Base-by-base conservation (phyloP, 2,329 filamentous ascomycete species). In the Hypoxylon sp. region DNA sequence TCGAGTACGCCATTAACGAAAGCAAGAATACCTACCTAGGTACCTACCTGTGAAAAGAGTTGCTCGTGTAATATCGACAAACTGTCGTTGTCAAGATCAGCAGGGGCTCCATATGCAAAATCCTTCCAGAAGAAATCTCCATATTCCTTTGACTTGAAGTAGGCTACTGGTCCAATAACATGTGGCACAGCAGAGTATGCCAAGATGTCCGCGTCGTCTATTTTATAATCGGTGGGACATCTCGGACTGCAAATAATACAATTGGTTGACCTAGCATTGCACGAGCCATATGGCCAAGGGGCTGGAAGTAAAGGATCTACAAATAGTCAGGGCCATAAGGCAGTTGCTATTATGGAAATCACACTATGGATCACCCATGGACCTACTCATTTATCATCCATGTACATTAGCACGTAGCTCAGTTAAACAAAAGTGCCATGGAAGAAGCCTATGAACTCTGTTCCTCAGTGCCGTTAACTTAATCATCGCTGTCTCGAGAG, bases 271-370 rank as follows among this genome's bases (percentile, higher is more conserved):
- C 25, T 25, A 32, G 19, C 19, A 32, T 56, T 14, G 52, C 52
- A 56, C 52, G 52, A 56, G 52, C 52, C 52, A 45, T 45, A 11
- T 5, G 43, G 23, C 34, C 51, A 53, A 43, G 17, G 19, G 19
- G 38, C 17, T 21, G 38, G n/a, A 38, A 10, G 34, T 41, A 53
- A 34, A 14, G 38, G 36, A 17, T 23, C 23, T 41, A 53, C 32
- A n/a, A 14, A 25, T 17, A 41, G 34, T 28, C 32, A 11, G 52
- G 25, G 14, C 9, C 25, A 14, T 23, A 46, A 43, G n/a, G 17
- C 38, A 43, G 4, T 11, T 43, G 38, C 38, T 13, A 43, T 43
- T 3, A n/a, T 43, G 9, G 9, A 43, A 10, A 21, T 43, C 17
- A 43, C 21, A 43, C 21, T 43, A 21, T 7, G 38, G 38, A 43